Conservation (phyloP, 495 filamentous ascomycete genomes). For the Neurospora intermedia region DNA sequence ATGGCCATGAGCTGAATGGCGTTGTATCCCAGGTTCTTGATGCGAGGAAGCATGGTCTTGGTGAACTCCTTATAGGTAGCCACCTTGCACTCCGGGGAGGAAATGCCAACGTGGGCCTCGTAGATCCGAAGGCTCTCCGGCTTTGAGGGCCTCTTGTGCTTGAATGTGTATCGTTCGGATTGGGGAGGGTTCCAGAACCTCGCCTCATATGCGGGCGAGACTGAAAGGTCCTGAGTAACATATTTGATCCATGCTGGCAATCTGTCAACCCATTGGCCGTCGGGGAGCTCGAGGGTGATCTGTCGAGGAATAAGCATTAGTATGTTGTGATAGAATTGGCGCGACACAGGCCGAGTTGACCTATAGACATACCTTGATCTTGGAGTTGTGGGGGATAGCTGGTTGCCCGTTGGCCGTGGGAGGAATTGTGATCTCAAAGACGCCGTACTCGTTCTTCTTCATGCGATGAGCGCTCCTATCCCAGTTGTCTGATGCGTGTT, state of each 20-base stretch:
- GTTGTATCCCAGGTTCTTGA: constrained; percentile 88
- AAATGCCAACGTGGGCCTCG: constrained; percentile 96
- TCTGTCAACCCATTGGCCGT: constrained; percentile 71
- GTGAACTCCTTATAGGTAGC: constrained; percentile 97
- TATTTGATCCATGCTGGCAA: constrained; percentile 95
- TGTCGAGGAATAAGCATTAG: constrained; percentile 25
- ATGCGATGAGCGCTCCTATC: constrained; percentile 70
- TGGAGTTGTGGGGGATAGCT: constrained; percentile 83
- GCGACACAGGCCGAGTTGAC: neutral
- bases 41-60: constrained; percentile 77
- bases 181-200: constrained; percentile 93
- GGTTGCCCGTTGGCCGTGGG: constrained; percentile 57
- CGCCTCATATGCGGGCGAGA: constrained; percentile 87
- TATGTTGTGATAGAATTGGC: neutral
- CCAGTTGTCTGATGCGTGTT: constrained; percentile 62
- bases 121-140: constrained; percentile 83
- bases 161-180: constrained; percentile 65
- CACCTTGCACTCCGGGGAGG: constrained; percentile 77
- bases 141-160: constrained; percentile 71
- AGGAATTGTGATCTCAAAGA: constrained; percentile 74
- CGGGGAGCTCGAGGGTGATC: constrained; percentile 77
- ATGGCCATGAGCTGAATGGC: constrained; percentile 97
- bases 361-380: constrained; percentile 64
- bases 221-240: constrained; percentile 79
- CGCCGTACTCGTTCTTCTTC: constrained; percentile 75